Evolutionary conservation across 2,329 filamentous ascomycete genomes (phyloP), one percentile per base, ranked within the genome.

Genomic region (Aureobasidium namibiae): DNA sequence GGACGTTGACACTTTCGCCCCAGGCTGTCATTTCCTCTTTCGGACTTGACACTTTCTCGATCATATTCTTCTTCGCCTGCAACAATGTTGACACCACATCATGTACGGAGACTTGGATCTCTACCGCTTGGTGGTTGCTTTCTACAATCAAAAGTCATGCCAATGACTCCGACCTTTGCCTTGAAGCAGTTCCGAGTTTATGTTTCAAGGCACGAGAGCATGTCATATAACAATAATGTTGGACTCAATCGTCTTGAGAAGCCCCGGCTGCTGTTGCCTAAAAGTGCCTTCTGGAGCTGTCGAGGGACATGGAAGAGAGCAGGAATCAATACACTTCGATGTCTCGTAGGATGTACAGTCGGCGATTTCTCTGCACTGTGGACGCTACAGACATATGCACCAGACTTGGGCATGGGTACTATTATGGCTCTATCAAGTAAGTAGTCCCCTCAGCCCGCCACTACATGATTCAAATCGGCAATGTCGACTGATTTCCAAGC

Each of bases 11-110:
- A 18, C 46, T 39, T 26, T 38, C 33, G 48, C 33, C 18, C 7
- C 34, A 34, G 46, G 16, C 48, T 52, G 48, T 52, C 34, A 39
- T 23, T 52, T 52, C 48, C 48, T 52, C 34, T 52, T 52, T 52
- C 14, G 48, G 48, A 18, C n/a, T 38, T 39, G 33, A 39, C 14
- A 39, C 2, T 21, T 39, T 39, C 14, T 2, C 14, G 16, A 39
- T 14, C 16, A 29, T 29, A 9, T 29, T 4, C 4, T 29, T 29
- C 26, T 29, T 29, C 16, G 16, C 6, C 1, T 18, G 1, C 48
- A 14, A 16, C 1, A 45, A 45, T 4, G 23, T 18, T 14, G 9
- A 45, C 13, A 24, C 6, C 9, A 18, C 36, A 36, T 6, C 13
- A 14, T 36, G 13, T 36, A 3, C 34, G 34, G 11, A 23, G 16